Conservation (phyloP, 1,139 yeast genomes). For the Ogataea hybrid region DNA sequence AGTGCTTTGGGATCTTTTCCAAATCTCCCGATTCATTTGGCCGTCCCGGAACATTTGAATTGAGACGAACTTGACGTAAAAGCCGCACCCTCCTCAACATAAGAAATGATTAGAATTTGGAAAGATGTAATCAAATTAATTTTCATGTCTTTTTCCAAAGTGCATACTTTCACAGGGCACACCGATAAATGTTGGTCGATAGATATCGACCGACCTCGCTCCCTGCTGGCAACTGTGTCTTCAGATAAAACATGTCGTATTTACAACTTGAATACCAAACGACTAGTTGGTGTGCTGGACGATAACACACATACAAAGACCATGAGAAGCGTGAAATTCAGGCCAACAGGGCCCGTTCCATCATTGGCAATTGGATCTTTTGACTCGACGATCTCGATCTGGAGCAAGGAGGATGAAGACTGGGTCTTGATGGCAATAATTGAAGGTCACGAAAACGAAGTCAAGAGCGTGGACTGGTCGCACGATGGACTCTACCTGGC, state of each 20-base stretch:
- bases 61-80: background rate
- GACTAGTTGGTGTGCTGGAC: conserved; percentile 59
- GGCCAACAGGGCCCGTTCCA: conserved; percentile 69
- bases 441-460: conserved; percentile 98
- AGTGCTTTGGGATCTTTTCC: conserved; percentile 2
- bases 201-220: conserved; percentile 62
- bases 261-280: conserved; percentile 49
- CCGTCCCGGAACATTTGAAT: conserved; percentile 3
- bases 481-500: conserved; percentile 73
- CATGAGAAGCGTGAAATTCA: conserved; percentile 81
- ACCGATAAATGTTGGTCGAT: conserved; percentile 80
- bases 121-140: background rate
- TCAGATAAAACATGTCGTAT: conserved; percentile 77
- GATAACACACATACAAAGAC: conserved; percentile 81
- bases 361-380: conserved; percentile 90
- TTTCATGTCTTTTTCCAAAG: conserved; percentile 12
- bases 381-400: conserved; percentile 88
- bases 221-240: conserved; percentile 79
- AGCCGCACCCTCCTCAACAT: conserved; percentile 1
- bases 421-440: conserved; percentile 93
- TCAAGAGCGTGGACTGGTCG: conserved; percentile 90
- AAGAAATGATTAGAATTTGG: background rate
- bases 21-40: background rate
- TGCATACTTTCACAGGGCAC: conserved; percentile 51
- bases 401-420: conserved; percentile 60